phyloP scores from a whole-genome alignment of 495 filamentous ascomycete genomes.

The Neurospora terricola region DNA sequence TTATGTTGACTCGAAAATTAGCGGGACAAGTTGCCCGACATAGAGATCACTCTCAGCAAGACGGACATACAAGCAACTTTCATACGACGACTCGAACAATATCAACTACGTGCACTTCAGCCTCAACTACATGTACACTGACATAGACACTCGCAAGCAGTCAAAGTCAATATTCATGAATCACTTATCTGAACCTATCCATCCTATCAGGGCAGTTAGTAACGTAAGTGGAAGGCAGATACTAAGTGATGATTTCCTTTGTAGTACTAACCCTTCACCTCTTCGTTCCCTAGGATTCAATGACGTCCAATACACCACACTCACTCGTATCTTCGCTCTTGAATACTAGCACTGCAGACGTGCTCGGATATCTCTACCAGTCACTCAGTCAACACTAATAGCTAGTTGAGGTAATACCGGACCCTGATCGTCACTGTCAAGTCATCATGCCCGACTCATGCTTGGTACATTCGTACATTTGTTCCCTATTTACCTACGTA shows the following conservation, averaged over 20 bases:
- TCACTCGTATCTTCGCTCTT: not conserved
- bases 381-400: not conserved
- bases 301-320: not conserved
- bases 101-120: not conserved
- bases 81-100: not conserved
- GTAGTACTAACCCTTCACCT: not conserved
- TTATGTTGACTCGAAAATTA: not conserved
- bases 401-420: not conserved
- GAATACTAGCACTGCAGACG: not conserved
- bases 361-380: not conserved
- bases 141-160: not conserved
- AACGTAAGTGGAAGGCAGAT: no score
- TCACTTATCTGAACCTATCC: not conserved
- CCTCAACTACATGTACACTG: not conserved
- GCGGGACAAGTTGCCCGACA: not conserved
- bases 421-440: not conserved
- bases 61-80: not conserved
- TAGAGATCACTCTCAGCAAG: not conserved
- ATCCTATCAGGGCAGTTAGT: accelerated
- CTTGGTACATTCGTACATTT: not conserved
- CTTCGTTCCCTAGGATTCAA: not conserved
- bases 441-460: not conserved
- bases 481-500: no score
- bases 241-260: no score
- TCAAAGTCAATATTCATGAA: not conserved